These are phyloP conservation scores for Heritiera littoralis DNA, from an alignment of 345 rosid genomes.

Conservation along the genomic window DNA sequence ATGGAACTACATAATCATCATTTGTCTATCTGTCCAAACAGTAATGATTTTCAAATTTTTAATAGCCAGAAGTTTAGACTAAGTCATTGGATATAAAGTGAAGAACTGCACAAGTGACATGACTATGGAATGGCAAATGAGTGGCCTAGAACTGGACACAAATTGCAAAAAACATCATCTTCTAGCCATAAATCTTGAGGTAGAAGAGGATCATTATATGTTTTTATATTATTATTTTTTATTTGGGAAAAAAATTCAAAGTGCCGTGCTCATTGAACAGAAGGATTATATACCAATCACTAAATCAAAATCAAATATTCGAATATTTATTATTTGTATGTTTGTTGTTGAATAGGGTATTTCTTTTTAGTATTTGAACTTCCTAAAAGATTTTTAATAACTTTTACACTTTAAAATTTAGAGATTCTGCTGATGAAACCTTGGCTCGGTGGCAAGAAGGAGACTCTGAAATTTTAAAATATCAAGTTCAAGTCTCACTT, in stretches of 20 bases:
- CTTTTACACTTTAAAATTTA: no score
- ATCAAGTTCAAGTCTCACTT: no score
- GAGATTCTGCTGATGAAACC: no score
- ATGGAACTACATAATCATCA: constrained; percentile 20
- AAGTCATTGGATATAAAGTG: constrained; percentile 19
- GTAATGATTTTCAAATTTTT: neutral
- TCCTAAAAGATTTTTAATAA: no score
- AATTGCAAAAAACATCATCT: constrained; percentile 3
- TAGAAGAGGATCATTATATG: neutral
- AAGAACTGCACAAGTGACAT: neutral
- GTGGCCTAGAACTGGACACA: constrained; percentile 3
- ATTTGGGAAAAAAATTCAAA: no score
- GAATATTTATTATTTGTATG: neutral
- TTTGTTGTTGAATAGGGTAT: neutral
- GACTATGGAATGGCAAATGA: neutral
- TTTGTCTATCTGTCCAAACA: constrained; percentile 2
- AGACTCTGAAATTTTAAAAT: no score
- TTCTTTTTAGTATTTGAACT: no score
- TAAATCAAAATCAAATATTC: no score
- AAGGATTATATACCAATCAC: no score
- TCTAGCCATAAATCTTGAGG: neutral
- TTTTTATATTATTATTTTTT: neutral
- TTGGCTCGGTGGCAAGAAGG: no score
- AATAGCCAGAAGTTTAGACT: neutral
- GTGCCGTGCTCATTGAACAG: no score